Evolutionary conservation across 2,329 filamentous ascomycete species (phyloP), one percentile per base, ranked within the genome.

Genomic region (Diaporthe humulicola): DNA sequence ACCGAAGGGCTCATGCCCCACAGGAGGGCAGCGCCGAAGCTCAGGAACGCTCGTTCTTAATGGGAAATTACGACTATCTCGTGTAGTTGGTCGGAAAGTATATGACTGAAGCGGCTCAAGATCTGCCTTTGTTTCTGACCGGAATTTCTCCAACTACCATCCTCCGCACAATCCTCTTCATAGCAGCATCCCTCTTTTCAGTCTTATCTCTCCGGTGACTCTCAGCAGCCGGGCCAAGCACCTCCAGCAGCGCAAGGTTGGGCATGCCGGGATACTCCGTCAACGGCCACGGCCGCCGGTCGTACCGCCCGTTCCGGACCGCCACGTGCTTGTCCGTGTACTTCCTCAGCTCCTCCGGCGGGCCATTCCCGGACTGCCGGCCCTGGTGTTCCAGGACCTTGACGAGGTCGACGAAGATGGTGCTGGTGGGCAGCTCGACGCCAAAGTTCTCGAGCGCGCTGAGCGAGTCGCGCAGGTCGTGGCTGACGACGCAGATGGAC

Each of bases 361-460:
- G 22, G 2, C 60, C 60, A 2, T 45, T 30, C 40, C 40, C 60
- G 28, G 25, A 14, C 60, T 45, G 60, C 14, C 25, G 40, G 40
- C 60, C 22, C 60, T 33, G 60, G 28, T 48, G 60, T 42, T 52
- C 60, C 33, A 72, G 15, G 57, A 40, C 36, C 19, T 52, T 52
- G 70, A 72, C 19, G 45, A 64, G 40, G n/a, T 61, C 30, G n/a
- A 64, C 30, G 30, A 40, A 25, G 12, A 72, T 50, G n/a, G 50
- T 71, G 17, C 50, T 33, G 17, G 9, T 9, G 17, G 25, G 60
- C 25, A 64, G 40, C 60, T 48, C 40, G 25, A 64, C 25, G 40
- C 40, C 60, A 10, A 64, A 64, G 17, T 8, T 33, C 40, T 8
- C 15, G 25, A 64, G 19, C 1, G 40, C 42, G 40, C 15, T 25